phyloP scores from a whole-genome alignment of 768 basidiomycete genomes.

The Porpolomopsis calyptriformis region DNA sequence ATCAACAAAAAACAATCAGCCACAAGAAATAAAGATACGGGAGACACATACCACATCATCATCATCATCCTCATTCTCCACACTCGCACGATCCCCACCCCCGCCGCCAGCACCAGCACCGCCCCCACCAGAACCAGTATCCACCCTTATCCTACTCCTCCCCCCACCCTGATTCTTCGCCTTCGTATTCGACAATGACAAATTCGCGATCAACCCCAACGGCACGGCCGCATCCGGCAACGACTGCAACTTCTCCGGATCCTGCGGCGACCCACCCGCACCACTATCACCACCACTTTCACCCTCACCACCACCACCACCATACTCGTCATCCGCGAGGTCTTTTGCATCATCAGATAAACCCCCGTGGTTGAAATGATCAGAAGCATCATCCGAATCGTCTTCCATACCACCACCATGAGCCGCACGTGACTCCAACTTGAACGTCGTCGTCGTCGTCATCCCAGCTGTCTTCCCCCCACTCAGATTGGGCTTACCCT shows the following conservation, averaged over 20 bases:
- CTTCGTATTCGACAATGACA: constrained; percentile 51
- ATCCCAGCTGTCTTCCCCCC: too few species aligned
- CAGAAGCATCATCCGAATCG: not conserved
- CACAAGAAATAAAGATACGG: not conserved
- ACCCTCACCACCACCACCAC: too few species aligned
- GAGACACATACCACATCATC: constrained; percentile 47
- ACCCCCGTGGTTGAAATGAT: not conserved
- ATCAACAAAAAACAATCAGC: constrained; percentile 8
- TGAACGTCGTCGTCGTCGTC: too few species aligned
- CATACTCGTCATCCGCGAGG: constrained; percentile 11
- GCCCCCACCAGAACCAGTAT: too few species aligned
- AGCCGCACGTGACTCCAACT: constrained; percentile 28
- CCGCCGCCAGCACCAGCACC: too few species aligned
- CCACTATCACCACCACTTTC: too few species aligned
- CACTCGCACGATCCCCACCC: too few species aligned
- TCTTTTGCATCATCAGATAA: not conserved
- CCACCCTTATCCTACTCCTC: constrained; percentile 30
- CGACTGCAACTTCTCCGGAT: constrained; percentile 35
- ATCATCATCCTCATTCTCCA: constrained; percentile 47
- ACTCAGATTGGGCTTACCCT: constrained; percentile 30
- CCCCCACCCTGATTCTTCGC: constrained; percentile 31
- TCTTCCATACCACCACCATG: constrained; percentile 22
- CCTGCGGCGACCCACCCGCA: constrained; percentile 26
- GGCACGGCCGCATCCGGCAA: constrained; percentile 67
- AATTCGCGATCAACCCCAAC: constrained; percentile 61